Evolutionary conservation across 1,284 basidiomycete genomes (phyloP).

Genomic region (Omphalotus olearius): DNA sequence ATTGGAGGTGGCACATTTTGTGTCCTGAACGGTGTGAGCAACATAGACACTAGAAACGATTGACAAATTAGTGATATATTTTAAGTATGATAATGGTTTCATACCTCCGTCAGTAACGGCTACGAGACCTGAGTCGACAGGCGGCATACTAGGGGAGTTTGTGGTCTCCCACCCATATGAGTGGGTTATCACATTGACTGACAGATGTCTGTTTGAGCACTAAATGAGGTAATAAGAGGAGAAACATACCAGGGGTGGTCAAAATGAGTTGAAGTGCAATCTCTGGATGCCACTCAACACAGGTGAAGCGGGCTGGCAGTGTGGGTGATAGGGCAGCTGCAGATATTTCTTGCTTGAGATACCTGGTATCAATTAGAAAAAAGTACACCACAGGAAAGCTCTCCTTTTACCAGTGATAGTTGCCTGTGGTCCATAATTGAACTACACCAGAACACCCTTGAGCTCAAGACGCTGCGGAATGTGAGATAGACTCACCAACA

Average conservation of each 20-base stretch:
- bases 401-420: constrained; percentile 83
- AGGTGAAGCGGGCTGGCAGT: constrained; percentile 54
- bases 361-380: constrained; percentile 43
- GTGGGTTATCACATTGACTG: constrained; percentile 58
- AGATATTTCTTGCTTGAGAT: constrained; percentile 84
- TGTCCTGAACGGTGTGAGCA: constrained; percentile 89
- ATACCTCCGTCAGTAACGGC: constrained; percentile 90
- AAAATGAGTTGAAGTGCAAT: constrained; percentile 64
- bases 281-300: constrained; percentile 87
- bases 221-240: neutral
- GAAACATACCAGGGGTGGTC: constrained; percentile 57
- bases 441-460: constrained; percentile 39
- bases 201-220: constrained; percentile 6
- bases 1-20: constrained; percentile 97
- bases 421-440: constrained; percentile 93
- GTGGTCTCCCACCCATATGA: constrained; percentile 79
- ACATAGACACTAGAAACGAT: constrained; percentile 52
- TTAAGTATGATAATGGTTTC: neutral
- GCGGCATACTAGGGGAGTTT: constrained; percentile 55
- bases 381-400: neutral
- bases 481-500: constrained; percentile 46
- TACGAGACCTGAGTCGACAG: constrained; percentile 80
- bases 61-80: neutral
- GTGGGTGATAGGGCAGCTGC: constrained; percentile 33
- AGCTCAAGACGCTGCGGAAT: neutral